Evolutionary conservation across 2,329 filamentous ascomycete species (phyloP).

Genomic region (Penicillium sp.): DNA sequence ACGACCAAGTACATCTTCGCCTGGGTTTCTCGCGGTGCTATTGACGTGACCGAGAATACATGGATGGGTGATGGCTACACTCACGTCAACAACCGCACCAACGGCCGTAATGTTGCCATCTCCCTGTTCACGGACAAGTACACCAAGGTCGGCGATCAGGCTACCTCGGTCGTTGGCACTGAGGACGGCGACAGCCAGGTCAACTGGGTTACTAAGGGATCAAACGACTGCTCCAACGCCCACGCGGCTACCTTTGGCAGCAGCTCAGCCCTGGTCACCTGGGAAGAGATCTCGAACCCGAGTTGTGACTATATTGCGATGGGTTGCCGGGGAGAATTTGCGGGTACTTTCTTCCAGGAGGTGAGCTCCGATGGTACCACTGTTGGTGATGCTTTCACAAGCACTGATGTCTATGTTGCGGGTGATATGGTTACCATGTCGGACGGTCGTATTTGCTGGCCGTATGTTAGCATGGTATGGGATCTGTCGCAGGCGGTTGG

Average conservation of each 20-base stretch:
- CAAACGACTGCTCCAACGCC: conserved; percentile 63
- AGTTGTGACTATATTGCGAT: conserved; percentile 63
- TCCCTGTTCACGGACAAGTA: conserved; percentile 64
- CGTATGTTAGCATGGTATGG: conserved; percentile 51
- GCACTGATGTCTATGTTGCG: conserved; percentile 63
- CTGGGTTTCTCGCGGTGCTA: conserved; percentile 67
- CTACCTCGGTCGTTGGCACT: conserved; percentile 60
- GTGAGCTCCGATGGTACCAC: conserved; percentile 59
- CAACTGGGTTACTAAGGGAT: conserved; percentile 63
- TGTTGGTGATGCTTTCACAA: conserved; percentile 58
- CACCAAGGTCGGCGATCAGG: conserved; percentile 60
- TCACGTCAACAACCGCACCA: conserved; percentile 58
- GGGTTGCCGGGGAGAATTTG: conserved; percentile 64
- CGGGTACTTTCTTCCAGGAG: conserved; percentile 65
- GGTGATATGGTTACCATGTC: conserved; percentile 64
- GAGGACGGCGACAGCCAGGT: conserved; percentile 63
- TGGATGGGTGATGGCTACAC: conserved; percentile 67
- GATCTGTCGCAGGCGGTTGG: conserved; percentile 45
- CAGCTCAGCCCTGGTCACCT: conserved; percentile 61
- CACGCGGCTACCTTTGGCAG: conserved; percentile 63
- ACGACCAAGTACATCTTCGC: conserved; percentile 64
- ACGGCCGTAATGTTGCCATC: conserved; percentile 66
- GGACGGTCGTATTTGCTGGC: conserved; percentile 64
- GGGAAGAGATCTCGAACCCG: conserved; percentile 66
- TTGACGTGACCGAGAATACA: conserved; percentile 59